Evolutionary conservation across 2,329 filamentous ascomycete species (phyloP), one percentile per base, ranked within the genome.

Genomic region (Arthroderma sp.): DNA sequence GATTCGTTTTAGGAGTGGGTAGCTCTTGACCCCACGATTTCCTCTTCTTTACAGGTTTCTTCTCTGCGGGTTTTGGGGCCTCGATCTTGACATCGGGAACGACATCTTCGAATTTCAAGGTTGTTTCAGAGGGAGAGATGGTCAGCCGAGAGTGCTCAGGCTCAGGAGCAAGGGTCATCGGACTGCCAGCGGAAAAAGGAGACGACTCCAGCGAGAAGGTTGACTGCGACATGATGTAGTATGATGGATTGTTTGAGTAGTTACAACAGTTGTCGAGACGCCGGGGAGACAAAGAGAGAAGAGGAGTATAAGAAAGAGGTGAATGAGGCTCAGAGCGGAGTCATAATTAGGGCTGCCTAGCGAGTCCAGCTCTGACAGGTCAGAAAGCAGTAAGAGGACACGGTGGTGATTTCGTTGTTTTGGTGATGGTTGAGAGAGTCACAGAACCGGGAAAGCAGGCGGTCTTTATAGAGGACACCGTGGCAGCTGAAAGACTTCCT

Each of bases 1-100:
- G 78, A 60, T 89, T 93, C 30, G 91, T 96, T 75, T 95, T 96
- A 37, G 91, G 91, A 60, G 93, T 85, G 11, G 91, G 91, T 36
- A 96, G 79, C 62, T 94, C 85, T 66, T 98, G 91, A 41, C 91
- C 91, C 91, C 91, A 98, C 40, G 91, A 96, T 70, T 96, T 98
- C 58, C 91, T 76, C 78, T 95, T 95, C 78, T 95, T 95, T 32
- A 74, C 69, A 1, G 76, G 73, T 70, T 85, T 91, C 73, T 84
- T 85, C 48, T 66, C 64, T 39, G 81, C 75, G 0, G 63, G 37
- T 49, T 53, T 59, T 33, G 34, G 51, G 28, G 53, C 49, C 28
- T 54, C 47, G 6, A 42, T 44, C 46, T 56, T 57, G 2, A 52
- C 47, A 15, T 57, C 54, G 1, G 58, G 50, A 3, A 54, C 47